These are phyloP conservation scores for Pythium phragmiticola DNA, from an alignment of 352 stramenopile genomes.

Conservation along the genomic window DNA sequence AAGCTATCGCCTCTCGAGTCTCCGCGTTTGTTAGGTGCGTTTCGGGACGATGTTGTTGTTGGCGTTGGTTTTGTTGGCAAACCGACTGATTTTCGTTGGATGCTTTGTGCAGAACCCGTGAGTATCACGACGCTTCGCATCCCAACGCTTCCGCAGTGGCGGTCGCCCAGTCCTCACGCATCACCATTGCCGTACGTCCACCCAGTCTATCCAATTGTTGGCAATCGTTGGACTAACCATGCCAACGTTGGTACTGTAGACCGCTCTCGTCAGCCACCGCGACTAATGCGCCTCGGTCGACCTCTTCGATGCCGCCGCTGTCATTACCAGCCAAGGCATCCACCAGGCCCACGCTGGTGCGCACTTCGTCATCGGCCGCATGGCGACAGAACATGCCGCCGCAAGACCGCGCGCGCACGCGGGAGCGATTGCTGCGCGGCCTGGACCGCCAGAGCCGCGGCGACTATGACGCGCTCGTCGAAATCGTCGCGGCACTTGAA, in stretches of 20 bases:
- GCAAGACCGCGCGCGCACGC: conserved; percentile 56
- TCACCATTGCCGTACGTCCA: conserved; percentile 20
- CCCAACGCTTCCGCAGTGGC: conserved; percentile 13
- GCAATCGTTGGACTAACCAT: neutral
- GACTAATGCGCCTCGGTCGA: conserved; percentile 3
- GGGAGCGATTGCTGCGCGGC: conserved; percentile 63
- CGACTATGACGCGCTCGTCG: conserved; percentile 66
- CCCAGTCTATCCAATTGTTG: neutral
- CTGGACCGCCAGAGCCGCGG: conserved; percentile 50
- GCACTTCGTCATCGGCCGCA: conserved; percentile 33
- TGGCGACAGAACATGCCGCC: conserved; percentile 64
- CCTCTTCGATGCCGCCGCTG: conserved; percentile 6
- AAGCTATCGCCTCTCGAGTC: conserved; percentile 17
- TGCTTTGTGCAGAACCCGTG: neutral
- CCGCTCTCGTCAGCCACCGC: neutral
- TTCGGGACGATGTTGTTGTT: neutral
- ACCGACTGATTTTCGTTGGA: neutral
- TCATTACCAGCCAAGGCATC: neutral
- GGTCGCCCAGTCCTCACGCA: neutral
- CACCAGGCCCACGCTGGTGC: conserved; percentile 43
- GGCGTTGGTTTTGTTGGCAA: neutral
- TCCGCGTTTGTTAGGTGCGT: conserved; percentile 6
- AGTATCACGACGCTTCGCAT: conserved; percentile 4
- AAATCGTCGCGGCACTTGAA: conserved; percentile 66
- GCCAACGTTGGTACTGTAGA: neutral